Conservation (phyloP, 2,329 filamentous ascomycete genomes). For the Ophiostoma novo-ulmi region DNA sequence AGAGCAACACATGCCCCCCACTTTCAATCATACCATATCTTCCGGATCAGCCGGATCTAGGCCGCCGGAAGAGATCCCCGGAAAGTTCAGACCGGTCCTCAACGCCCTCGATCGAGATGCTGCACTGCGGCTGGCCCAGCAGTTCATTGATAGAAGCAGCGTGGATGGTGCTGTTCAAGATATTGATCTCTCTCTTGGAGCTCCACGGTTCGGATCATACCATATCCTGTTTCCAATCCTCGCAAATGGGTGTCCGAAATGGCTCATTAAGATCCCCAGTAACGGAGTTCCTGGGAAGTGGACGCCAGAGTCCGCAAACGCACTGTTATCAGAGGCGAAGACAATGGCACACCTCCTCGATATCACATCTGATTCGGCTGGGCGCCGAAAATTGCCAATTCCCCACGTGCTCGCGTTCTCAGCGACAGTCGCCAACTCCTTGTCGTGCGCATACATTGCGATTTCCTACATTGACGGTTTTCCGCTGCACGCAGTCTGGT, state of each 20-base stretch:
- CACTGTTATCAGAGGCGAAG: background rate
- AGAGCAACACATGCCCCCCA: no score
- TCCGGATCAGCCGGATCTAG: no score
- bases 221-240: background rate
- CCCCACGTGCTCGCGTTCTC: background rate
- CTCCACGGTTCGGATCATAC: no score
- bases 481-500: background rate
- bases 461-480: background rate
- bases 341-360: background rate
- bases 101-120: no score
- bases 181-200: no score
- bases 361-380: background rate
- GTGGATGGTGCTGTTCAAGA: no score
- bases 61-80: no score
- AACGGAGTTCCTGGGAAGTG: background rate
- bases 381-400: background rate
- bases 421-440: background rate
- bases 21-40: no score
- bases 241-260: background rate
- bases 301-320: background rate
- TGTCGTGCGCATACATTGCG: background rate
- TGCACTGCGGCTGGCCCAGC: no score
- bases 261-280: background rate
- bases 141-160: no score
- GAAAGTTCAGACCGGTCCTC: no score